phyloP scores from a whole-genome alignment of 2,329 filamentous ascomycete genomes.

The Septoria petroselini region DNA sequence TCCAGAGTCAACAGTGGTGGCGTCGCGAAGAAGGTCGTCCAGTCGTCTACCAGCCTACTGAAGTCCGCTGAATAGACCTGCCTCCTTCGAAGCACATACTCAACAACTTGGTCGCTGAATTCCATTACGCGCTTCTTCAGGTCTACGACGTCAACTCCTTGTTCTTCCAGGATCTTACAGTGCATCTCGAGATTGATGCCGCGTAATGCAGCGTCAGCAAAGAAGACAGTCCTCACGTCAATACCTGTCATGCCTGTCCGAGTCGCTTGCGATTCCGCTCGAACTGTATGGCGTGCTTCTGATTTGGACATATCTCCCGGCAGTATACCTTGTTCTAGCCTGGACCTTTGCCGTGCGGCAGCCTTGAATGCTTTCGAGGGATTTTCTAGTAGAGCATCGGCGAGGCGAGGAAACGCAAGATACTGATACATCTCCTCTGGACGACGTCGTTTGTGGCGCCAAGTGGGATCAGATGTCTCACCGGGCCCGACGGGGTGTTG shows the following conservation, averaged over 20 bases:
- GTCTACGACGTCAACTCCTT: constrained; percentile 9
- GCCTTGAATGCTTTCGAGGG: constrained; percentile 3
- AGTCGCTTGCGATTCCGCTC: not conserved
- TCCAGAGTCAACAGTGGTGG: constrained; percentile 60
- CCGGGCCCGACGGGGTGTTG: not conserved
- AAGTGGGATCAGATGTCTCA: not conserved
- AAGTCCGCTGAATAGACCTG: constrained; percentile 13
- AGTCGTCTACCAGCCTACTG: constrained; percentile 24
- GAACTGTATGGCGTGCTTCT: not conserved
- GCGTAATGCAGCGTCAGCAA: constrained; percentile 4
- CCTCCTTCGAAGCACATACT: not conserved
- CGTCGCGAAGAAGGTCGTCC: constrained; percentile 24
- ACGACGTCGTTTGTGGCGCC: not conserved
- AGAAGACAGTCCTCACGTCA: not conserved
- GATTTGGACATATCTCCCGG: not conserved
- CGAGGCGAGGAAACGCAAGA: constrained; percentile 3
- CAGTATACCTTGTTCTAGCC: not conserved
- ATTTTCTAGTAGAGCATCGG: constrained; percentile 5
- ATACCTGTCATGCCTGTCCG: not conserved
- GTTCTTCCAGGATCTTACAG: constrained; percentile 27
- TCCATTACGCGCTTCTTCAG: constrained; percentile 16
- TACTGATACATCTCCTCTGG: not conserved
- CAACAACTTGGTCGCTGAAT: not conserved
- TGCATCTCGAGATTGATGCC: constrained; percentile 34
- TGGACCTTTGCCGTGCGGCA: not conserved